These are phyloP conservation scores for Triticum urartu DNA, from an alignment of 176 grass and related monocot species.

Conservation along the genomic window DNA sequence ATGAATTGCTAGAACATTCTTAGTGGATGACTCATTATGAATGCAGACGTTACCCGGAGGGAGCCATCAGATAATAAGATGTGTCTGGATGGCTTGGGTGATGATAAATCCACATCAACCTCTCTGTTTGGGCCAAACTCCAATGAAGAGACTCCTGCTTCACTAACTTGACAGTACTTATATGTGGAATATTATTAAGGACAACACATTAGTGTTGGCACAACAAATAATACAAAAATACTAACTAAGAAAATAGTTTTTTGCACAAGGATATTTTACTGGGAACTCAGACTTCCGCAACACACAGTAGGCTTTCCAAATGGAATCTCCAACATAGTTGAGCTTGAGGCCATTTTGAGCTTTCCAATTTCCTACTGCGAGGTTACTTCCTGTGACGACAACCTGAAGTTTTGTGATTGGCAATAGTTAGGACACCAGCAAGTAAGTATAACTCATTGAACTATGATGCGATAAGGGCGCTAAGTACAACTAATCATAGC, in stretches of 20 bases:
- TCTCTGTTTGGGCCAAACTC: slow-evolving; percentile 89
- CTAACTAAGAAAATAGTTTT: slow-evolving; percentile 16
- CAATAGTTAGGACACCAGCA: slow-evolving; percentile 21
- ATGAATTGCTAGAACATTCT: slow-evolving; percentile 19
- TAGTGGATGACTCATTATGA: slow-evolving; percentile 3
- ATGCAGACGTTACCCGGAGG: slow-evolving; percentile 63
- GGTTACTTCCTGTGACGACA: slow-evolving; percentile 66
- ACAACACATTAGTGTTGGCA: slow-evolving; percentile 22
- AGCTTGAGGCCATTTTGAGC: slow-evolving; percentile 77
- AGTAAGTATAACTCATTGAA: slow-evolving; percentile 15
- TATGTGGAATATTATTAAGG: slow-evolving; percentile 80
- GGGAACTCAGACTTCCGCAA: slow-evolving; percentile 79
- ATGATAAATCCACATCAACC: slow-evolving; percentile 62
- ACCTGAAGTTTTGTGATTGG: slow-evolving; percentile 49
- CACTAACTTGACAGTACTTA: slow-evolving; percentile 82
- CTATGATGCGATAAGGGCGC: not conserved
- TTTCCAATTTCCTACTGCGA: slow-evolving; percentile 74
- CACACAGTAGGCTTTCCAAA: slow-evolving; percentile 80
- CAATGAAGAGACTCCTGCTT: slow-evolving; percentile 46
- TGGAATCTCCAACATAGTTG: slow-evolving; percentile 64
- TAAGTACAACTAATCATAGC: not conserved
- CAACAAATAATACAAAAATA: slow-evolving; percentile 20
- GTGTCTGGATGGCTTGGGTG: slow-evolving; percentile 58
- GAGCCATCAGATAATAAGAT: slow-evolving; percentile 78
- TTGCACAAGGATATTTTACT: slow-evolving; percentile 82